Conservation (phyloP, 2,329 filamentous ascomycete genomes). For the Diaporthe ampelina region DNA sequence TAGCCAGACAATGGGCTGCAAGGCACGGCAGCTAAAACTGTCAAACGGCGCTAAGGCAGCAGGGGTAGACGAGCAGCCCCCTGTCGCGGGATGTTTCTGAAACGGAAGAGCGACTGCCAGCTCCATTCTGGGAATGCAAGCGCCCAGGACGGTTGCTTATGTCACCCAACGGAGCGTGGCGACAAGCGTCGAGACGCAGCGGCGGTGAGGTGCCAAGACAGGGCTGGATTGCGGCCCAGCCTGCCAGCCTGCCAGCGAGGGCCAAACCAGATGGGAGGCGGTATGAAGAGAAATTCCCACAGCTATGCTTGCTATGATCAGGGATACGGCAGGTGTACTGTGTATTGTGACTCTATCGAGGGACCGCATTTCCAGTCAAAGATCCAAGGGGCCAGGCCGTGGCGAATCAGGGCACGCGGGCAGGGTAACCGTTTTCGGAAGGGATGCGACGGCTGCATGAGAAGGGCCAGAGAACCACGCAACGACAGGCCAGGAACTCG, state of each 20-base stretch:
- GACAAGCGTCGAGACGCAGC: background rate
- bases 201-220: background rate
- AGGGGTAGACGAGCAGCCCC: background rate
- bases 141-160: constrained; percentile 22
- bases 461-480: constrained; percentile 8
- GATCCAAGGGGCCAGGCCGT: constrained; percentile 14
- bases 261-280: background rate
- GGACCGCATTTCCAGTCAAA: background rate
- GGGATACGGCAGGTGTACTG: background rate
- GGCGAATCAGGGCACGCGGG: constrained; percentile 19
- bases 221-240: no score
- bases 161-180: background rate
- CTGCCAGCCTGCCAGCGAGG: no score
- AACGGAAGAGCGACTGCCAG: constrained; percentile 20
- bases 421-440: constrained; percentile 9
- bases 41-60: constrained; percentile 29
- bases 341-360: background rate
- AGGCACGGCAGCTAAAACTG: constrained; percentile 35
- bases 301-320: constrained; percentile 9
- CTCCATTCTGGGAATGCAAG: background rate
- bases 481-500: constrained; percentile 32
- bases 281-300: background rate
- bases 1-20: constrained; percentile 30
- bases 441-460: constrained; percentile 18
- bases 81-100: constrained; percentile 36